Evolutionary conservation across 306 rosid species (phyloP), one percentile per base, ranked within the genome.

Genomic region (Oemleria cerasiformis): DNA sequence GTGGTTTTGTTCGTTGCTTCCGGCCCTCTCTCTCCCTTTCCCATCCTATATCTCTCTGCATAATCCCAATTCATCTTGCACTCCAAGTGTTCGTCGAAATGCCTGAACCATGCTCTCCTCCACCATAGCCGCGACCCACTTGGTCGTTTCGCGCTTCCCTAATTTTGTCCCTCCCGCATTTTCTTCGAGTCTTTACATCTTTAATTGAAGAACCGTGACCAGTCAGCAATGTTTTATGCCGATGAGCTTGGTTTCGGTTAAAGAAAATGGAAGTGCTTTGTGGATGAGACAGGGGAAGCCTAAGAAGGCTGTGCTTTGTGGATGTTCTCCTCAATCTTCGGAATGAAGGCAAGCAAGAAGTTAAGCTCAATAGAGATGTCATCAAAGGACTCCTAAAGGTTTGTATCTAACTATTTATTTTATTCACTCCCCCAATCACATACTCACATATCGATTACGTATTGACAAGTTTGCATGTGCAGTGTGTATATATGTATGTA

Each of bases 81-180:
- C 56, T 4, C 78, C 47, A 73, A 44, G 75, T 86, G 88, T 80
- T 94, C 85, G 86, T 76, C 88, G 96, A 94, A 91, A 94, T 89
- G 96, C 95, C 88, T 84, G 87, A 95, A 68, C 88, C 88, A 95
- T 95, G 97, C 86, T 79, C 63, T 38, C 84, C 59, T 58, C 68
- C 82, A 78, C 80, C 21, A 51, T 71, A 59, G 70, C 70, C 23
- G 72, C 79, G 0, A 17, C 75, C 21, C 63, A 47, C 53, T 19
- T 68, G 9, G 21, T 71, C 58, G 17, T 71, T 40, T 63, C 82
- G 8, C 39, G 77, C 63, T 20, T 49, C 13, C n/a, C 71, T 17
- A 62, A 42, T 53, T 67, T 78, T 71, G 75, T 0, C 44, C 30
- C 70, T 73, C 53, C 39, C 8, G 20, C 54, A 3, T 14, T 73